These are phyloP conservation scores for Starmerella etchellsii DNA, from an alignment of 805 yeast genomes.

Conservation along the genomic window DNA sequence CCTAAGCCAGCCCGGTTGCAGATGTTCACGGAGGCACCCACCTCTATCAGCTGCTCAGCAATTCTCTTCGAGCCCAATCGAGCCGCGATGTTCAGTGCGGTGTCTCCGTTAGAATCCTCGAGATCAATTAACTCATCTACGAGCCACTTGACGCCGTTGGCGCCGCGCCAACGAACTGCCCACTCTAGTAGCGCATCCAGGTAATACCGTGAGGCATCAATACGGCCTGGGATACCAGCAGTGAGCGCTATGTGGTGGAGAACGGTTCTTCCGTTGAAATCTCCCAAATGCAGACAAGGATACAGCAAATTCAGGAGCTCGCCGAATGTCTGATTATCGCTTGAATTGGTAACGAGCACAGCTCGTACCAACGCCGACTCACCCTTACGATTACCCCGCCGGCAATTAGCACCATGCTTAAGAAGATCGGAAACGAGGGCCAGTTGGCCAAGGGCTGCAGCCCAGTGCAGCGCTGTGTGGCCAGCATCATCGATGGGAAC, in stretches of 20 bases:
- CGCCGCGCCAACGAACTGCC: slow-evolving; percentile 46
- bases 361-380: slow-evolving; percentile 81
- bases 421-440: slow-evolving; percentile 58
- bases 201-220: slow-evolving; percentile 61
- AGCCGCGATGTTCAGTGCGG: slow-evolving; percentile 86
- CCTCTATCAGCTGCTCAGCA: slow-evolving; percentile 67
- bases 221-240: slow-evolving; percentile 62
- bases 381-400: slow-evolving; percentile 66
- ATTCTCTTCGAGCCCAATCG: slow-evolving; percentile 71
- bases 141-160: slow-evolving; percentile 37
- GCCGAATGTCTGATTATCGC: slow-evolving; percentile 64
- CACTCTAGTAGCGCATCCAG: slow-evolving; percentile 61
- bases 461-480: slow-evolving; percentile 91
- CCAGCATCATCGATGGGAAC: slow-evolving; percentile 89
- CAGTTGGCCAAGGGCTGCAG: slow-evolving; percentile 75
- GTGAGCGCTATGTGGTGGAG: slow-evolving; percentile 77
- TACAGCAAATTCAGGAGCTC: slow-evolving; percentile 57
- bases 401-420: slow-evolving; percentile 50
- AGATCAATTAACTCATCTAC: slow-evolving; percentile 67
- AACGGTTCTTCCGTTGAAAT: slow-evolving; percentile 63
- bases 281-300: slow-evolving; percentile 56
- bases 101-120: slow-evolving; percentile 89
- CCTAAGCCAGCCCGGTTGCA: slow-evolving; percentile 77
- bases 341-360: slow-evolving; percentile 69
- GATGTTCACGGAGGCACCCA: slow-evolving; percentile 72